A percentile compares a stretch with the other conserved stretches of the same genome.
Evolutionary conservation across 1,284 basidiomycete species (phyloP).

Genomic region (Fomitopsis pinicola): DNA sequence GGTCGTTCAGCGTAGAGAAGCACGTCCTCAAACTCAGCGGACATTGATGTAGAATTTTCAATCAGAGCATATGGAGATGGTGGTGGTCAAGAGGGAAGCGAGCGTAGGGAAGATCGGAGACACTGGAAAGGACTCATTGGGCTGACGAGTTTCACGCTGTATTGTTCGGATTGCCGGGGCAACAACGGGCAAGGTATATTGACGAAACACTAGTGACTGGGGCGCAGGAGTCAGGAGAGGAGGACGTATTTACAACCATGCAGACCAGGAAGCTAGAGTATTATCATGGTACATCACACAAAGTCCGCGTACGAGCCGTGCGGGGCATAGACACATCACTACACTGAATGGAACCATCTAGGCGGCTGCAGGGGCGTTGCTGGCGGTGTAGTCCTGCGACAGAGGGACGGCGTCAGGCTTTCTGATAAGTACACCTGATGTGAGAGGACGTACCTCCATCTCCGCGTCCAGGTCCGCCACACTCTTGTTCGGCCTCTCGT

Average conservation of each 20-base stretch:
- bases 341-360: slow-evolving; percentile 7
- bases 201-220: neutral
- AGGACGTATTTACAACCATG: slow-evolving; percentile 4
- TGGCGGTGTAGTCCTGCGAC: slow-evolving; percentile 65
- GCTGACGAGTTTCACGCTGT: neutral
- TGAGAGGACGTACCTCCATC: slow-evolving; percentile 63
- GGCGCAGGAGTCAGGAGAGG: neutral
- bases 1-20: slow-evolving; percentile 55
- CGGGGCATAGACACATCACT: neutral
- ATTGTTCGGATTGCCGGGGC: neutral
- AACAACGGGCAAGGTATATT: slow-evolving; percentile 5
- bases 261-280: slow-evolving; percentile 5
- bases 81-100: neutral
- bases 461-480: slow-evolving; percentile 78
- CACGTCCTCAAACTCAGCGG: slow-evolving; percentile 6
- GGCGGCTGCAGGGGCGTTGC: slow-evolving; percentile 32
- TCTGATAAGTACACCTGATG: neutral
- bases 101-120: too few relatives aligned
- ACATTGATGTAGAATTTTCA: slow-evolving; percentile 8
- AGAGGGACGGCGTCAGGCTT: slow-evolving; percentile 2
- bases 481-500: slow-evolving; percentile 61
- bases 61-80: neutral
- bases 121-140: too few relatives aligned
- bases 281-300: slow-evolving; percentile 7
- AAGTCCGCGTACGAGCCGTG: slow-evolving; percentile 3